phyloP scores from a whole-genome alignment of 2,329 filamentous ascomycete species.

The Colletotrichum endophyticum region DNA sequence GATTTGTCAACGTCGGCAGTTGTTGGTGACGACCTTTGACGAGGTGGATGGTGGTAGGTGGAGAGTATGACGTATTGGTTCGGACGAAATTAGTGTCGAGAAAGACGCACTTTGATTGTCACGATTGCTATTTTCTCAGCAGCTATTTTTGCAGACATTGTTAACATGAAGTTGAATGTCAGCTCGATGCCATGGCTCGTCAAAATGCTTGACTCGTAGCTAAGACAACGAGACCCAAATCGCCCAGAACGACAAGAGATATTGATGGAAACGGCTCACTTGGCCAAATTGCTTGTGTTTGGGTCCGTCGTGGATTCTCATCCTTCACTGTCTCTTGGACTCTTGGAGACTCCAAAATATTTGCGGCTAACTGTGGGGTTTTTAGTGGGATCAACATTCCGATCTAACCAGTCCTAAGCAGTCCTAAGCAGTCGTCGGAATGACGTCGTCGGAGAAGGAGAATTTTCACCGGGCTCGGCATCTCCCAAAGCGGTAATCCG shows the following conservation, averaged over 20 bases:
- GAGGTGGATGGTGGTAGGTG: not conserved
- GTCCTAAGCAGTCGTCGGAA: not conserved
- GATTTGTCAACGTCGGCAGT: conserved; percentile 19
- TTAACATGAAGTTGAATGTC: not conserved
- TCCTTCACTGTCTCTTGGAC: not conserved
- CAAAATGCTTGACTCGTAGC: conserved; percentile 2
- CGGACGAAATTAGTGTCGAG: not conserved
- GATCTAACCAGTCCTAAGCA: not conserved
- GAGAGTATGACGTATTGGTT: conserved; percentile 13
- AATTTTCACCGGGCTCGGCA: not conserved
- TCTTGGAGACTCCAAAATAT: not conserved
- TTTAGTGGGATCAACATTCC: not conserved
- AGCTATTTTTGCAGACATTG: not conserved
- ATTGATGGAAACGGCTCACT: not conserved
- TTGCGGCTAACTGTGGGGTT: not conserved
- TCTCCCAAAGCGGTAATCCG: conserved; percentile 1
- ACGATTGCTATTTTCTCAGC: not conserved
- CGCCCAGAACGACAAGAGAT: not conserved
- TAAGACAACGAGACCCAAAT: not conserved
- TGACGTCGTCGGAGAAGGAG: not conserved
- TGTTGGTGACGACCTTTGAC: conserved; percentile 10
- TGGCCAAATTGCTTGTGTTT: conserved; percentile 14
- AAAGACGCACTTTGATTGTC: not conserved
- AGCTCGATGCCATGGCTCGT: not conserved
- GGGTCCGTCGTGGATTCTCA: not conserved